Evolutionary conservation across 176 grass and related monocot genomes (phyloP).

Genomic region (Eragrostis nindensis): DNA sequence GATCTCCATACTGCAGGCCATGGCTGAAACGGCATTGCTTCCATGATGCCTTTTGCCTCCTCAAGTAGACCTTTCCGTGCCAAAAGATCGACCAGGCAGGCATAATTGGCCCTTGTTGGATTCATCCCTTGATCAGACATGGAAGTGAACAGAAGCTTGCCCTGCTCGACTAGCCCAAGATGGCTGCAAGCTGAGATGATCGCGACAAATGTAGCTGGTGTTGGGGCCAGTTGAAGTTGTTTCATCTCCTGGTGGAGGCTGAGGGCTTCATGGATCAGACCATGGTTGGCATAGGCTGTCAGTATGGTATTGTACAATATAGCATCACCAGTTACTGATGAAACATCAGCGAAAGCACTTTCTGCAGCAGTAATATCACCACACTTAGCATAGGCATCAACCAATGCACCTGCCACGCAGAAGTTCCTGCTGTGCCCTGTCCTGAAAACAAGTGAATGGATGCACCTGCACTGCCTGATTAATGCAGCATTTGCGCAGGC

Average conservation of each 20-base stretch:
- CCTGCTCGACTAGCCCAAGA: slow-evolving; percentile 59
- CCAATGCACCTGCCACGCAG: slow-evolving; percentile 48
- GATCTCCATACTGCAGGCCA: slow-evolving; percentile 65
- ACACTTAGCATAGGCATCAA: slow-evolving; percentile 69
- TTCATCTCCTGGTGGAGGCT: slow-evolving; percentile 49
- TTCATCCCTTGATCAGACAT: slow-evolving; percentile 50
- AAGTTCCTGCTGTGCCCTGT: slow-evolving; percentile 49
- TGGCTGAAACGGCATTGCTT: slow-evolving; percentile 56
- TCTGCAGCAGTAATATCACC: slow-evolving; percentile 50
- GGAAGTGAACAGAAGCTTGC: slow-evolving; percentile 40
- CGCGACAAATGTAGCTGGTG: slow-evolving; percentile 63
- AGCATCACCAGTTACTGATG: slow-evolving; percentile 31
- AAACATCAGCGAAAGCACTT: slow-evolving; percentile 34
- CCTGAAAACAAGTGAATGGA: slow-evolving; percentile 54
- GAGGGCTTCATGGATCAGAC: slow-evolving; percentile 43
- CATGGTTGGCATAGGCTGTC: slow-evolving; percentile 66
- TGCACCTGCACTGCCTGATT: slow-evolving; percentile 48
- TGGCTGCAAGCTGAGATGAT: slow-evolving; percentile 57
- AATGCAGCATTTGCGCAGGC: slow-evolving; percentile 53
- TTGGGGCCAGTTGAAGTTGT: slow-evolving; percentile 40
- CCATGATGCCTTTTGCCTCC: slow-evolving; percentile 47
- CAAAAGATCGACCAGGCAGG: slow-evolving; percentile 60
- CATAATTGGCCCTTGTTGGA: slow-evolving; percentile 47
- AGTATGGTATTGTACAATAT: slow-evolving; percentile 69
- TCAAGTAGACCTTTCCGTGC: slow-evolving; percentile 52